phyloP scores from a whole-genome alignment of 768 basidiomycete species.

The Auricularia auricula-judae region DNA sequence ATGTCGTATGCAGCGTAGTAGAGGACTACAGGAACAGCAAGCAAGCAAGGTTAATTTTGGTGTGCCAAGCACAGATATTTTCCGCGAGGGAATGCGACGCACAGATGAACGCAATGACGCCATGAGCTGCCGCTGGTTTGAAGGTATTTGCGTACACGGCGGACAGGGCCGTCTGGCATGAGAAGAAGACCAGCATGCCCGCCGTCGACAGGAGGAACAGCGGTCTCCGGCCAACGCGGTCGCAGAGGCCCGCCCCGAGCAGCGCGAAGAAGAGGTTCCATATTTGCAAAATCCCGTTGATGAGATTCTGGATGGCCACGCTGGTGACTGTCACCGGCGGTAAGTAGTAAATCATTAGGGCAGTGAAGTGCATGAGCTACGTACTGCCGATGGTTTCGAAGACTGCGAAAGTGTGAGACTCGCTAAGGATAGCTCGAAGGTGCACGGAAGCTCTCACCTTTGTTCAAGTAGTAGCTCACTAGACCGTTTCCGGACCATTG shows the following conservation, averaged over 20 bases:
- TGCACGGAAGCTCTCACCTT: no score
- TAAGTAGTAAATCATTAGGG: no score
- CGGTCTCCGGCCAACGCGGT: slow-evolving; percentile 56
- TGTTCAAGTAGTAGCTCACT: slow-evolving; percentile 45
- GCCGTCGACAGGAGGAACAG: slow-evolving; percentile 35
- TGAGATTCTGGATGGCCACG: slow-evolving; percentile 45
- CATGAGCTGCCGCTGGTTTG: slow-evolving; percentile 4
- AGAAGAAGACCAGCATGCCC: slow-evolving; percentile 16
- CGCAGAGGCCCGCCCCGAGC: slow-evolving; percentile 45
- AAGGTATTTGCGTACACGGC: slow-evolving; percentile 46
- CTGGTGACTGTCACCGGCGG: slow-evolving; percentile 12
- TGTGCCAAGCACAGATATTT: no score
- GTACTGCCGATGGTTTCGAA: no score
- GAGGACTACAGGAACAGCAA: slow-evolving; percentile 73
- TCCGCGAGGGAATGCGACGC: no score
- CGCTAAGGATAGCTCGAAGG: no score
- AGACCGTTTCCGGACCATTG: slow-evolving; percentile 63
- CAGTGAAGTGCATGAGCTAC: no score
- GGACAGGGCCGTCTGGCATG: slow-evolving; percentile 49
- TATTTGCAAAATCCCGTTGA: slow-evolving; percentile 77
- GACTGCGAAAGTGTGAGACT: no score
- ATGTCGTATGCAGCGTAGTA: slow-evolving; percentile 72
- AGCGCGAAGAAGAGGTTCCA: slow-evolving; percentile 65
- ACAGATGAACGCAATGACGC: no score
- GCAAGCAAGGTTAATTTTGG: slow-evolving; percentile 27